Conservation (phyloP, 805 yeast species). For the Lachancea sp. region DNA sequence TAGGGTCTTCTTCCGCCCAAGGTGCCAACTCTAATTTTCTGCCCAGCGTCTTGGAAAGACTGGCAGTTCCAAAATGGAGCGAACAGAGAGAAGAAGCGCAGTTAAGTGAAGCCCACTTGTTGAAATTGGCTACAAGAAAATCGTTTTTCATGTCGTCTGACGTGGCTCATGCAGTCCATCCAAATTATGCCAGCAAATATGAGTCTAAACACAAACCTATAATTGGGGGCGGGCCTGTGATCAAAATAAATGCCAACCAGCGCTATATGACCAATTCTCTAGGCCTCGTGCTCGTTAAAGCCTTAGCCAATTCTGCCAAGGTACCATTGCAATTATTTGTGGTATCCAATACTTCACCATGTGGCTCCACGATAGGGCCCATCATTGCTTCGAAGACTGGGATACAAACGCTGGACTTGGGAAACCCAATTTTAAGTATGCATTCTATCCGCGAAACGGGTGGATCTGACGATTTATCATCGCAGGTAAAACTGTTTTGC, state of each 20-base stretch:
- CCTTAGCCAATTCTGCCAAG: constrained; percentile 56
- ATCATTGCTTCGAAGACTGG: constrained; percentile 84
- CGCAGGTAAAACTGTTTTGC: constrained; percentile 54
- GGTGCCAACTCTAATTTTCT: constrained; percentile 94
- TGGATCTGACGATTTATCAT: constrained; percentile 65
- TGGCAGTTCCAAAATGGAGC: constrained; percentile 44
- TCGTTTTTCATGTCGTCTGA: constrained; percentile 90
- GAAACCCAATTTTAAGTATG: constrained; percentile 90
- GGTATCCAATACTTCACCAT: constrained; percentile 87
- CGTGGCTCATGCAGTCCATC: constrained; percentile 96
- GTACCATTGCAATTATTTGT: constrained; percentile 91
- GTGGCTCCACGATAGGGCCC: constrained; percentile 97
- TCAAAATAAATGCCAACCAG: constrained; percentile 91
- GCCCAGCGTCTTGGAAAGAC: constrained; percentile 67
- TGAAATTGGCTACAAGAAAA: constrained; percentile 56
- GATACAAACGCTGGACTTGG: constrained; percentile 78
- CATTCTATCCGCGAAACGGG: constrained; percentile 92
- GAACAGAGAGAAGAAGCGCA: constrained; percentile 28
- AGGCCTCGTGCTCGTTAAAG: constrained; percentile 73
- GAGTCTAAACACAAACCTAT: constrained; percentile 75
- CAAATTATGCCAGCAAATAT: constrained; percentile 73
- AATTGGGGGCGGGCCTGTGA: constrained; percentile 84
- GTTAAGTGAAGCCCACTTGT: constrained; percentile 31
- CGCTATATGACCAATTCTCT: constrained; percentile 91
- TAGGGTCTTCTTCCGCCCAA: constrained; percentile 90